A percentile compares a stretch with the other conserved stretches of the same genome.
Evolutionary conservation across 2,329 filamentous ascomycete species (phyloP).

Genomic region (Cercospora sp.): DNA sequence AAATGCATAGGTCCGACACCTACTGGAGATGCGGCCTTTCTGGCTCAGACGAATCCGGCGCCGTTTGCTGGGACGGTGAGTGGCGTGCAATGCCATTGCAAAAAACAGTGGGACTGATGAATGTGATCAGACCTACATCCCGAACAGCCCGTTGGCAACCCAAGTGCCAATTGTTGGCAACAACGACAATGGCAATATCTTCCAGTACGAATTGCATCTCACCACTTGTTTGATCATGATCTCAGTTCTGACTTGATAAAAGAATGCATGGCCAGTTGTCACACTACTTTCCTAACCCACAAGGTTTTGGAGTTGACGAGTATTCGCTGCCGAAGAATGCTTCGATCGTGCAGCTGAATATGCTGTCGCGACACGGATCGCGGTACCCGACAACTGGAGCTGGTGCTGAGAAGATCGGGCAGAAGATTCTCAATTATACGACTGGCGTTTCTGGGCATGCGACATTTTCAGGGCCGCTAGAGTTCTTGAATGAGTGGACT

Average conservation of each 20-base stretch:
- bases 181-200: conserved; percentile 63
- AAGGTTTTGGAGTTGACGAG: conserved; percentile 72
- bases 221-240: neutral
- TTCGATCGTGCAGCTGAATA: conserved; percentile 68
- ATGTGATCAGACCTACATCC: conserved; percentile 56
- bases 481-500: conserved; percentile 68
- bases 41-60: conserved; percentile 69
- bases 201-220: conserved; percentile 45
- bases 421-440: conserved; percentile 58
- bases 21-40: conserved; percentile 68
- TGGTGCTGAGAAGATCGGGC: conserved; percentile 57
- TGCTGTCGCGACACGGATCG: conserved; percentile 72
- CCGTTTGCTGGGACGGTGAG: conserved; percentile 55
- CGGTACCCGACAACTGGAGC: conserved; percentile 68
- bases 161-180: conserved; percentile 64
- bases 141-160: conserved; percentile 70
- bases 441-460: conserved; percentile 38
- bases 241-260: neutral
- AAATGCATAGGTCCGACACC: conserved; percentile 59
- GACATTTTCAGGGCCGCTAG: conserved; percentile 59
- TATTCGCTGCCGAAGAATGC: conserved; percentile 66
- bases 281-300: conserved; percentile 67
- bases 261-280: conserved; percentile 65
- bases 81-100: neutral
- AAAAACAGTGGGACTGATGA: neutral